Conservation (phyloP, 2,329 filamentous ascomycete genomes). For the Tolypocladium paradoxum region DNA sequence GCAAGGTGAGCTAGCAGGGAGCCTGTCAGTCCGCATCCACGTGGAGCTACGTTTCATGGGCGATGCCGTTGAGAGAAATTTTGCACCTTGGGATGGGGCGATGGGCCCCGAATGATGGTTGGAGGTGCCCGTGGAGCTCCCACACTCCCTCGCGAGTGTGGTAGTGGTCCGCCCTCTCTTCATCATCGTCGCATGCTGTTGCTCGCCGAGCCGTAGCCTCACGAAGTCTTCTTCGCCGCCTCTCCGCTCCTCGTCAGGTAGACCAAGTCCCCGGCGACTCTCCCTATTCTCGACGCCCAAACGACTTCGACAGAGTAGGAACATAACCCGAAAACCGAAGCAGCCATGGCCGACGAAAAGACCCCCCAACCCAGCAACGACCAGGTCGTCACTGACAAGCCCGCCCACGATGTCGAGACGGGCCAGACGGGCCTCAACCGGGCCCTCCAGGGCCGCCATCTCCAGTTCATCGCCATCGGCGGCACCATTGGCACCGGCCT, state of each 20-base stretch:
- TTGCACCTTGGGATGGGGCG: neutral
- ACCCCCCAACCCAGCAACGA: constrained; percentile 16
- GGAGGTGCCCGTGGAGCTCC: neutral
- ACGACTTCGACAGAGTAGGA: neutral
- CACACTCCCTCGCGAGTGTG: neutral
- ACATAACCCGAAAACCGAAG: neutral
- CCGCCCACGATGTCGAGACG: constrained; percentile 21
- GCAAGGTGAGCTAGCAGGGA: neutral
- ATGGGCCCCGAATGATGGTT: neutral
- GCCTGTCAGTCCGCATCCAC: neutral
- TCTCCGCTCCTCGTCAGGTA: neutral
- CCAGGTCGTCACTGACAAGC: constrained; percentile 7
- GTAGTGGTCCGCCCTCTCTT: neutral
- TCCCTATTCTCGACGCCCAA: neutral
- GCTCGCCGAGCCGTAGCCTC: neutral
- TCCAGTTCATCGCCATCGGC: constrained; percentile 40
- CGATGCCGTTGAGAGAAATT: neutral
- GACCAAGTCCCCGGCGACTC: neutral
- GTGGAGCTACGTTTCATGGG: neutral
- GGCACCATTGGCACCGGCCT: constrained; percentile 64
- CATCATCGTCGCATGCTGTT: neutral
- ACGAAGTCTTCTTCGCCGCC: neutral
- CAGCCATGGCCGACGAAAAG: constrained; percentile 15
- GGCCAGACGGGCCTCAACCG: constrained; percentile 24
- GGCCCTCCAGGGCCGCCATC: constrained; percentile 26